Evolutionary conservation across 2,329 filamentous ascomycete species (phyloP), one percentile per base, ranked within the genome.

Genomic region (Onygenales sp.): DNA sequence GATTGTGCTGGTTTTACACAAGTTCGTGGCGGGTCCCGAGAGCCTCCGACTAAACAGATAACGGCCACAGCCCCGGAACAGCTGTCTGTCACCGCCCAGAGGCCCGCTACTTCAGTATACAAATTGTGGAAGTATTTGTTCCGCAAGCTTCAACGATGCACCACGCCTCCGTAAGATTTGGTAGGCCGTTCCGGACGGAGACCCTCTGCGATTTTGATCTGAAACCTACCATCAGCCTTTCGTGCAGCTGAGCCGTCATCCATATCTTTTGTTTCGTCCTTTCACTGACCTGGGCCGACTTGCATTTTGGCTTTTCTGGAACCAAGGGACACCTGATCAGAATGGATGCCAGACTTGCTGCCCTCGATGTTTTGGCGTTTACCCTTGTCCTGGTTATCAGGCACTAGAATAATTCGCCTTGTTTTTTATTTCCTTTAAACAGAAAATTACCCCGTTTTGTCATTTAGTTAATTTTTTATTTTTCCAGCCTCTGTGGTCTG

Each of bases 1-100:
- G 11, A 39, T 37, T 39, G 27, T 51, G 17, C 37, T 40, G 11
- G 11, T 37, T 43, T 21, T n/a, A 5, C 2, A 51, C n/a, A 45
- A 52, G 42, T 42, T 52, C 49, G 49, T 51, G 49, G 49, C 40
- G 32, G 49, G 13, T 44, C 49, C 42, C n/a, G 27, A 14, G 50
- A 3, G 32, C 17, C 17, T 33, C 14, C 39, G 46, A 10, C 39
- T 13, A 49, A 39, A 6, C 34, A 31, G 17, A 13, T 14, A 17
- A 17, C 34, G 39, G 17, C 34, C 46, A 17, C 32, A n/a, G n/a
- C 13, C 13, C 40, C 45, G 21, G 45, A 31, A 48, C 17, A 48
- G 6, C n/a, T 17, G 7, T 32, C 34, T 37, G 34, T 17, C 27
- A 36, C 6, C 46, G 37, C 33, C 34, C 34, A 14, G 34, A 34